These are phyloP conservation scores for Sporothrix phasma DNA, from an alignment of 2,329 filamentous ascomycete genomes.

Conservation along the genomic window DNA sequence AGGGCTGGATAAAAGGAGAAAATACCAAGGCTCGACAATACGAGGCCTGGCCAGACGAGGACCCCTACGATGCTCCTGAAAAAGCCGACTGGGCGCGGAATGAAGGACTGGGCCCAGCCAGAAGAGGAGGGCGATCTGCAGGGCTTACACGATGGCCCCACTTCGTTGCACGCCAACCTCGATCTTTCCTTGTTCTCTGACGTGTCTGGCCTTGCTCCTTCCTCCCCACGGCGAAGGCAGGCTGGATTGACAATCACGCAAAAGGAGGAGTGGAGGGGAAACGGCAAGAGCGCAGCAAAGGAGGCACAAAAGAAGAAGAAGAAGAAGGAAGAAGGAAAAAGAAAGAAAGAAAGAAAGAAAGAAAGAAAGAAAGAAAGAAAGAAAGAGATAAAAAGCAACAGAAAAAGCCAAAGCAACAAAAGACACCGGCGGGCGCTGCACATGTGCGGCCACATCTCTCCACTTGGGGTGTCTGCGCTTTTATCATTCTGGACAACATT, in stretches of 20 bases:
- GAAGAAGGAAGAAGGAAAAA: no score
- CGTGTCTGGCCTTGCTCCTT: not conserved
- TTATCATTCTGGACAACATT: not conserved
- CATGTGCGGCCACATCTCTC: not conserved
- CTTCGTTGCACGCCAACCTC: constrained; percentile 11
- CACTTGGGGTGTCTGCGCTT: not conserved
- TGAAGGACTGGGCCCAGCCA: not conserved
- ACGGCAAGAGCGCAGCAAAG: not conserved
- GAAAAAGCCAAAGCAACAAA: no score
- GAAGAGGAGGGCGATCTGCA: constrained; percentile 9
- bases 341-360: no score
- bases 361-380: no score
- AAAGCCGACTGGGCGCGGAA: not conserved
- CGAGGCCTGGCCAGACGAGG: not conserved
- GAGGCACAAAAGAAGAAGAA: no score
- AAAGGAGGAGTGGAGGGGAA: not conserved
- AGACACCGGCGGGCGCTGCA: not conserved
- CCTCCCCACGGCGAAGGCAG: not conserved
- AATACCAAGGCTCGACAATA: not conserved
- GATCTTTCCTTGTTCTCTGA: not conserved
- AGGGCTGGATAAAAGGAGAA: not conserved
- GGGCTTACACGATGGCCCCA: constrained; percentile 15
- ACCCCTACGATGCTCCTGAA: not conserved
- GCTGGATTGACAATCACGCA: not conserved
- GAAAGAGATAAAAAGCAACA: no score